Evolutionary conservation across 371 early-diverging fungal genomes (phyloP), one percentile per base, ranked within the genome.

Genomic region (Encephalitozoon hellem): DNA sequence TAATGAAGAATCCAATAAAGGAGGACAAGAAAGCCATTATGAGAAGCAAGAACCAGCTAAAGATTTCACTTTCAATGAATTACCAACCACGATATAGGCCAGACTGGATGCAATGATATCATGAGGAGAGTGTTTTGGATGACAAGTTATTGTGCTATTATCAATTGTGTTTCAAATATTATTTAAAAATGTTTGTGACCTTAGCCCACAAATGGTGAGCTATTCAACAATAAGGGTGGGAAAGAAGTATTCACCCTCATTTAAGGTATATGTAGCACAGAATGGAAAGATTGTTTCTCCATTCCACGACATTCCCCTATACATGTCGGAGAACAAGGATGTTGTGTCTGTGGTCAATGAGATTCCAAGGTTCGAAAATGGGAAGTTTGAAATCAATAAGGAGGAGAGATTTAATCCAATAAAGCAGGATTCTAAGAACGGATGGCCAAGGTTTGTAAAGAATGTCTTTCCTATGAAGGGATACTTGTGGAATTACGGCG

Each of bases 391-490:
- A 88, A 92, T 92, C 21, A 67, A 28, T 39, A 84, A 77, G 52
- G 66, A 79, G 68, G 52, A 64, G 41, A 38, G 53, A 47, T 77
- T 94, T 84, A 99, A 97, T 89, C 97, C 97, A 49, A 93, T 99
- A 77, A 94, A 91, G 86, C 97, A 97, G 86, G 99, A 99, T 84
- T 86, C 90, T 67, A 97, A 97, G 88, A 97, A 99, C 86, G 94
- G 93, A 81, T 94, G 94, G 86, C 90, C 94, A 67, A 89, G 99
- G 72, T 97, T 90, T 86, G 96, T 97, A 54, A 89, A 92, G 79
- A 99, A 99, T 87, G 90, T 94, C 82, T 97, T 96, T 89, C 98
- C 98, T n/a, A 93, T 92, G 89, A 93, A 94, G 80, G 99, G 99
- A 49, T 99, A 97, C 87, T 92, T 94, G 82, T 97, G 96, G 96